Evolutionary conservation across 192 early-diverging fungal species (phyloP), one percentile per base, ranked within the genome.

Genomic region (Funneliformis mosseae): DNA sequence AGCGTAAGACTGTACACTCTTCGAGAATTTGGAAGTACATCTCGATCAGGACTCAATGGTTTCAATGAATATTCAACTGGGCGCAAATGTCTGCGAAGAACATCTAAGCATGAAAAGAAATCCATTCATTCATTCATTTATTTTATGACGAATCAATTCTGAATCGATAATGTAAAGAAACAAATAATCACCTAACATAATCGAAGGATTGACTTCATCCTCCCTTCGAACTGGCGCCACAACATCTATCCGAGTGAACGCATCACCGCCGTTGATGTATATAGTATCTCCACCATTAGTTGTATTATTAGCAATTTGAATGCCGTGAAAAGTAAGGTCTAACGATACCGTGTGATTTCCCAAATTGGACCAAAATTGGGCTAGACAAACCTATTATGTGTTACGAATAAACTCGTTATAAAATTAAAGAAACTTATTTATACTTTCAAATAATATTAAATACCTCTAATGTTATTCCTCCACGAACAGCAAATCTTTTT

Each of bases 351-450:
- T 83, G 78, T 95, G 93, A 14, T 85, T 81, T 39, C 90, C 96
- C 38, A 93, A 84, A 76, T 90, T 89, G 62, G 91, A 93, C 96
- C 98, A 99, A 85, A 94, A 97, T 83, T 96, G 96, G 3, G 95
- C 95, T 46, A 98, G 71, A 76, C 92, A 89, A 43, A 92, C 61
- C 84, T 78, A 77, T 14, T 41, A n/a, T n/a, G n/a, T n/a, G 18
- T 27, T 74, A 69, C 50, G 39, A 71, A 28, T 42, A 39, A 9
- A 38, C 55, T 27, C 48, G 10, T 23, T 27, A 14, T 4, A 4
- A 5, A 42, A 42, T 73, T 27, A 8, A 38, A 48, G 3, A 27
- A 73, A 43, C 48, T 55, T 10, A 45, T 10, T 45, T 45, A 9
- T 7, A 45, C 5, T 45, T 55, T 55, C 48, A 67, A 67, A 67